Evolutionary conservation across 352 stramenopile genomes (phyloP).

Genomic region (Phytophthora europaea): DNA sequence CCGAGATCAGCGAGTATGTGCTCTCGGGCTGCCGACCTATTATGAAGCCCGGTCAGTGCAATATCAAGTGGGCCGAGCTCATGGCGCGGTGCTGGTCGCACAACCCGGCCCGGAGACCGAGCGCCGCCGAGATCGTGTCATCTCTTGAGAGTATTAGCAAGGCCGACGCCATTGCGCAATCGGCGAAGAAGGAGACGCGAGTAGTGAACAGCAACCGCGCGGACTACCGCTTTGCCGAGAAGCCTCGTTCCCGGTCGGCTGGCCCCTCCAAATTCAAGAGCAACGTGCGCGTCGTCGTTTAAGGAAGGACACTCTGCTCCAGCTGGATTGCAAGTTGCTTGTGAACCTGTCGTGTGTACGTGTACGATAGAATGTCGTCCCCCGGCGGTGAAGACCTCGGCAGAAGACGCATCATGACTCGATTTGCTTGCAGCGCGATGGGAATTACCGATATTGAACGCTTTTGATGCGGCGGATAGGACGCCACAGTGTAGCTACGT

Average conservation of each 20-base stretch:
- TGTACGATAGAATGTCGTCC: slow-evolving; percentile 39
- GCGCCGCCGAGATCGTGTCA: slow-evolving; percentile 84
- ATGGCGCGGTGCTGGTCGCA: slow-evolving; percentile 89
- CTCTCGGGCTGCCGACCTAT: slow-evolving; percentile 76
- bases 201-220: slow-evolving; percentile 85
- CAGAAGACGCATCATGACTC: slow-evolving; percentile 15
- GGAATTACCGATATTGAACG: slow-evolving; percentile 23
- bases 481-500: slow-evolving; percentile 29
- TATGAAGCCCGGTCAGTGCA: slow-evolving; percentile 82
- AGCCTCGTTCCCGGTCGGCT: slow-evolving; percentile 57
- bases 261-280: slow-evolving; percentile 66
- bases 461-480: slow-evolving; percentile 30
- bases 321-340: slow-evolving; percentile 9
- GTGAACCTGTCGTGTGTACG: slow-evolving; percentile 9
- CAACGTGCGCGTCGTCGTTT: slow-evolving; percentile 73
- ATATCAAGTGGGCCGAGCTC: slow-evolving; percentile 88
- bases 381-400: neutral
- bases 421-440: neutral
- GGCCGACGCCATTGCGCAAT: slow-evolving; percentile 68
- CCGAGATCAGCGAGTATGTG: slow-evolving; percentile 82
- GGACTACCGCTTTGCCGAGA: slow-evolving; percentile 80
- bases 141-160: slow-evolving; percentile 85
- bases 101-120: slow-evolving; percentile 75
- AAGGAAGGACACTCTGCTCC: slow-evolving; percentile 2
- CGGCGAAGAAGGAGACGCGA: slow-evolving; percentile 70